These are phyloP conservation scores for Aegilops bicornis DNA, from an alignment of 176 grass and related monocot genomes.

Conservation along the genomic window DNA sequence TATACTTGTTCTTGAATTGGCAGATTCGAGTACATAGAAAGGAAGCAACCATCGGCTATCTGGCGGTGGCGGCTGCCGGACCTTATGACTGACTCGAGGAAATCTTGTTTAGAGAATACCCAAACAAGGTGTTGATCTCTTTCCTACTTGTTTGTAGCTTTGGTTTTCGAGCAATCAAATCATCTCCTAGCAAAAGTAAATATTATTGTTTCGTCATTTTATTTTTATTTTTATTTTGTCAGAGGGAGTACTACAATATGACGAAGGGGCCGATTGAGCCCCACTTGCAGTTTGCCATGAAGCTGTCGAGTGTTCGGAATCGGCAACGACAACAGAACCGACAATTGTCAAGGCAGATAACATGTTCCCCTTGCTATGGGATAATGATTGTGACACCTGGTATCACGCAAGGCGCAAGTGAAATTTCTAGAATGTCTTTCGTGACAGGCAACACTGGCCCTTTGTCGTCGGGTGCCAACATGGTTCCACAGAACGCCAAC, in stretches of 20 bases:
- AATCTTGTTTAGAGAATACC: constrained; percentile 48
- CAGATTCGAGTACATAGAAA: constrained; percentile 37
- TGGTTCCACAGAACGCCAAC: constrained; percentile 50
- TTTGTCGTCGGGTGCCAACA: constrained; percentile 39
- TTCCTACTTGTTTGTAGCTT: neutral
- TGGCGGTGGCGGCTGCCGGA: constrained; percentile 36
- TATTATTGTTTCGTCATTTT: constrained; percentile 21
- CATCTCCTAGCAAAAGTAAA: neutral
- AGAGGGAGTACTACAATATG: constrained; percentile 75
- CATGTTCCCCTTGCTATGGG: constrained; percentile 55
- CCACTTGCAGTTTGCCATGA: constrained; percentile 24
- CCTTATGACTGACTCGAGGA: constrained; percentile 35
- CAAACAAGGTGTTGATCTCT: constrained; percentile 45
- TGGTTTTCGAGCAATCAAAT: constrained; percentile 18
- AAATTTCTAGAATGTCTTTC: constrained; percentile 50
- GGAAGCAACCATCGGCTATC: neutral
- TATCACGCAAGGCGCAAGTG: constrained; percentile 50
- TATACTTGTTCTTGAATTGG: constrained; percentile 3
- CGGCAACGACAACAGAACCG: constrained; percentile 46
- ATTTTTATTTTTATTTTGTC: constrained; percentile 23
- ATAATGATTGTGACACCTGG: constrained; percentile 86
- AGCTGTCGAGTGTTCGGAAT: constrained; percentile 30
- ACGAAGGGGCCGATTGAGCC: constrained; percentile 30
- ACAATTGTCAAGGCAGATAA: constrained; percentile 39
- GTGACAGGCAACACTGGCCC: constrained; percentile 44